A percentile compares a stretch with the other conserved stretches of the same genome.
Conservation (phyloP, 257 asterid species). For the Petrea volubilis region DNA sequence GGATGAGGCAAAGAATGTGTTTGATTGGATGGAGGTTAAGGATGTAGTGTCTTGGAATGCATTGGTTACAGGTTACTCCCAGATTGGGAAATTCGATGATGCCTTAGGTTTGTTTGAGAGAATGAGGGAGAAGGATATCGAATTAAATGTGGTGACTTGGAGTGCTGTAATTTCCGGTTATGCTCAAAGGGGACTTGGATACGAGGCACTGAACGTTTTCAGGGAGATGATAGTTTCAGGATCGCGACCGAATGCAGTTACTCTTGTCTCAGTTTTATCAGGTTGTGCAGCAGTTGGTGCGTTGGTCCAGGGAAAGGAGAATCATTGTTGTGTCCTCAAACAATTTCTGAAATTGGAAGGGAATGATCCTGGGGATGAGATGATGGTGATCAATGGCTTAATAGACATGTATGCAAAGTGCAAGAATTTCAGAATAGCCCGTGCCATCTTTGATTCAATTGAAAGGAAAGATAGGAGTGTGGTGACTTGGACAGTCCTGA, state of each 20-base stretch:
- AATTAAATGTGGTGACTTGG: conserved; percentile 83
- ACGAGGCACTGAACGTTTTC: conserved; percentile 67
- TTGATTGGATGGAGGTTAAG: conserved; percentile 67
- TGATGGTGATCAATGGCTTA: conserved; percentile 78
- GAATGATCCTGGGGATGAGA: conserved; percentile 66
- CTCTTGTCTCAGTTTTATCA: conserved; percentile 75
- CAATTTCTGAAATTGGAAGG: conserved; percentile 41
- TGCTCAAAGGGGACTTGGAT: conserved; percentile 87
- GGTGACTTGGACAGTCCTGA: conserved; percentile 94
- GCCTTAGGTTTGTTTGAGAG: conserved; percentile 63
- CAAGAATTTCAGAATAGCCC: conserved; percentile 51
- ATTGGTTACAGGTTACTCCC: conserved; percentile 83
- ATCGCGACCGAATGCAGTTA: conserved; percentile 72
- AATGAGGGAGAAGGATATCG: conserved; percentile 60
- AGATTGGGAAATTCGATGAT: conserved; percentile 64
- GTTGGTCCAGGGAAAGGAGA: conserved; percentile 67
- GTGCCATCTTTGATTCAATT: conserved; percentile 56
- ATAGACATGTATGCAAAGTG: conserved; percentile 90
- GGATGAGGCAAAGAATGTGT: conserved; percentile 66
- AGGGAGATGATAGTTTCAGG: conserved; percentile 63
- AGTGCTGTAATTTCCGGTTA: conserved; percentile 91
- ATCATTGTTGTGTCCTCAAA: conserved; percentile 58
- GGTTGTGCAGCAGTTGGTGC: conserved; percentile 80
- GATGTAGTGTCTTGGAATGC: conserved; percentile 94
- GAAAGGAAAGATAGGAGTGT: conserved; percentile 54